A percentile compares a stretch with the other conserved stretches of the same genome.
phyloP scores from a whole-genome alignment of 305 asterid species.

The Fraxinus platypoda region DNA sequence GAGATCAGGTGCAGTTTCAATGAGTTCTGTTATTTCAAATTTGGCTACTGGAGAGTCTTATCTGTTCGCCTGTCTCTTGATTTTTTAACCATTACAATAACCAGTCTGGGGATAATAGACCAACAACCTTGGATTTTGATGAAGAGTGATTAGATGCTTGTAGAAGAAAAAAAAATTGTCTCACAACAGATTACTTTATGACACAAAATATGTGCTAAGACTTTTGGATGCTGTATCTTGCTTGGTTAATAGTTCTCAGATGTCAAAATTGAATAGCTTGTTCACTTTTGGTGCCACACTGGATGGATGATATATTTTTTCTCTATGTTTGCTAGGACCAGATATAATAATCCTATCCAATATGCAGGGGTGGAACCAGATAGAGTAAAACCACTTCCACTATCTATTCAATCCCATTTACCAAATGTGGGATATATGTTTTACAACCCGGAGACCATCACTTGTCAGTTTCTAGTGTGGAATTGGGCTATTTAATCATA shows the following conservation, averaged over 20 bases:
- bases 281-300: neutral
- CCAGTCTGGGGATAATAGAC: neutral
- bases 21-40: constrained; percentile 16
- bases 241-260: neutral
- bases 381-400: neutral
- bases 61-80: neutral
- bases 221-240: constrained; percentile 1
- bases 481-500: neutral
- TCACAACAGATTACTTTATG: neutral
- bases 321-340: neutral
- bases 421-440: neutral
- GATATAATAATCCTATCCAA: neutral
- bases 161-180: neutral
- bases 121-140: neutral
- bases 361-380: neutral
- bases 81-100: neutral
- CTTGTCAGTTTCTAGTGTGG: neutral
- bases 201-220: neutral
- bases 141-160: neutral
- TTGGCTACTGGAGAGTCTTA: neutral
- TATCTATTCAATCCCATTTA: neutral
- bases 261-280: neutral
- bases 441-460: neutral
- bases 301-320: neutral
- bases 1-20: constrained; percentile 81